A percentile compares a stretch with the other conserved stretches of the same genome.
Conservation (phyloP, 345 rosid species). For the Anacardium occidentale region DNA sequence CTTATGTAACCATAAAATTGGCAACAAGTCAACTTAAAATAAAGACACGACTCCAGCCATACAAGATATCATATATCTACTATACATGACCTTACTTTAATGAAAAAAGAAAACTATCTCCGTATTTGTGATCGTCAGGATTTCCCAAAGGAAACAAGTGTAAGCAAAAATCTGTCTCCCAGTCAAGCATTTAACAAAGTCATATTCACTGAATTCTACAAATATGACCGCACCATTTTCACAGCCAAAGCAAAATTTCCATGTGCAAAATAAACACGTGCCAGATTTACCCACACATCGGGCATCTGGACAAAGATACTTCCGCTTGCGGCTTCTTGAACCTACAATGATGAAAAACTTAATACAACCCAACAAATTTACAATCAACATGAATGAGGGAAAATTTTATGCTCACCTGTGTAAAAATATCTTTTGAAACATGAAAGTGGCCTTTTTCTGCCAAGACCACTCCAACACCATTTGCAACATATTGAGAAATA, state of each 20-base stretch:
- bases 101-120: too few species aligned
- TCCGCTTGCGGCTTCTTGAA: constrained; percentile 99
- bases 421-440: constrained; percentile 92
- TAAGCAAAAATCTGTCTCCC: neutral
- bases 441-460: constrained; percentile 98
- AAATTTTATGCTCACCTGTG: constrained; percentile 53
- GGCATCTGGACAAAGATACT: constrained; percentile 95
- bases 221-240: constrained; percentile 69
- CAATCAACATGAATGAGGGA: constrained; percentile 11
- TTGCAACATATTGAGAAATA: constrained; percentile 93
- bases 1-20: neutral
- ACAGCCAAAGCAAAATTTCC: constrained; percentile 94
- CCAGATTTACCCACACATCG: constrained; percentile 97
- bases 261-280: constrained; percentile 94
- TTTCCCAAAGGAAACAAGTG: too few species aligned
- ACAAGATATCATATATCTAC: neutral
- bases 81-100: too few species aligned
- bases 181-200: neutral
- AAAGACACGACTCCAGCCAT: constrained; percentile 5
- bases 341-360: constrained; percentile 45
- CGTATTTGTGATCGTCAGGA: too few species aligned
- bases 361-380: constrained; percentile 11
- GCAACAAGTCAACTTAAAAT: neutral
- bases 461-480: constrained; percentile 91
- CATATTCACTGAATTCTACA: neutral